These are phyloP conservation scores for Crataegus laevigata DNA, from an alignment of 306 rosid species.

Conservation along the genomic window DNA sequence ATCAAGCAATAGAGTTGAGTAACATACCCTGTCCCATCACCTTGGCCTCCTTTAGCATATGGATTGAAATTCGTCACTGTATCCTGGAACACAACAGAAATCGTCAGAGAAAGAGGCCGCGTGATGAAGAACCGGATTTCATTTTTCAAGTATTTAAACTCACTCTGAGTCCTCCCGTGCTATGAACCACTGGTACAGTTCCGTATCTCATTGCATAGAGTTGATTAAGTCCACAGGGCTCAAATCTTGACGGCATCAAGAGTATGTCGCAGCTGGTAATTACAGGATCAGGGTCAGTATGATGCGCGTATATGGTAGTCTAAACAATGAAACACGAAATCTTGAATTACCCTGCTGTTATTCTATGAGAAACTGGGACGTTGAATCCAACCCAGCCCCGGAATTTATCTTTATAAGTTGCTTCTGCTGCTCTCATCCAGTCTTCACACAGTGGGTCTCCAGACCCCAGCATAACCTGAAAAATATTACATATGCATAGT, in stretches of 20 bases:
- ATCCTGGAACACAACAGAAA: slow-evolving; percentile 47
- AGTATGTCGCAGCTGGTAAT: slow-evolving; percentile 73
- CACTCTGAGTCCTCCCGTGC: slow-evolving; percentile 91
- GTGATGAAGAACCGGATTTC: slow-evolving; percentile 6
- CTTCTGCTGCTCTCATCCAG: slow-evolving; percentile 85
- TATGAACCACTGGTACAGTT: slow-evolving; percentile 84
- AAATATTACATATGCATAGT: not conserved
- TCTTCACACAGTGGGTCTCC: slow-evolving; percentile 56
- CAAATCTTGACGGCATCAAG: slow-evolving; percentile 84
- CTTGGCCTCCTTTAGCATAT: slow-evolving; percentile 38
- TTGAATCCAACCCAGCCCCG: slow-evolving; percentile 93
- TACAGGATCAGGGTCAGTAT: slow-evolving; percentile 21
- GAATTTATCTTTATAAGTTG: slow-evolving; percentile 52
- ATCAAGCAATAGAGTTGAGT: not conserved
- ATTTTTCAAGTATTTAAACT: slow-evolving; percentile 27
- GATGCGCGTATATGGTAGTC: slow-evolving; percentile 1
- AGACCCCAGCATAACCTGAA: slow-evolving; percentile 91
- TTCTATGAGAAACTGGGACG: slow-evolving; percentile 79
- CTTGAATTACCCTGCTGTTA: slow-evolving; percentile 72
- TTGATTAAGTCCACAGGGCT: slow-evolving; percentile 91
- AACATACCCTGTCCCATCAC: slow-evolving; percentile 74
- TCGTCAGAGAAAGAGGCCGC: slow-evolving; percentile 1
- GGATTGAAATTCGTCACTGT: slow-evolving; percentile 66
- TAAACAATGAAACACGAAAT: slow-evolving; percentile 6
- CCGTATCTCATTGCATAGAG: slow-evolving; percentile 93